Evolutionary conservation across 495 filamentous ascomycete genomes (phyloP).

Genomic region (Aspergillus asperescens): DNA sequence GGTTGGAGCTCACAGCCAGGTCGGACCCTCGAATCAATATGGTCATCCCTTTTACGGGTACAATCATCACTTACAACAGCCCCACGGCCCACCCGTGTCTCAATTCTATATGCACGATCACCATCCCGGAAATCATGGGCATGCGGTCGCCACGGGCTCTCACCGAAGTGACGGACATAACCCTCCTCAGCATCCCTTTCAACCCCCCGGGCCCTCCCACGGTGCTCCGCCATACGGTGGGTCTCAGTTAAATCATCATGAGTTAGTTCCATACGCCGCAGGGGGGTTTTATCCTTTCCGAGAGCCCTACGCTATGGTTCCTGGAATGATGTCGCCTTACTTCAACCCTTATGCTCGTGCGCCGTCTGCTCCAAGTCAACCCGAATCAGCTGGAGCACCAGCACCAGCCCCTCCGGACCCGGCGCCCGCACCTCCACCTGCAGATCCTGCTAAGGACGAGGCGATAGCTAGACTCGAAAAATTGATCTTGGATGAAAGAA

Average conservation of each 20-base stretch:
- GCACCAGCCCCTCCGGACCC: conserved; percentile 19
- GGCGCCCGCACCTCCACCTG: conserved; percentile 13
- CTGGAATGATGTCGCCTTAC: conserved; percentile 38
- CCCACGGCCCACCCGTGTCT: conserved; percentile 30
- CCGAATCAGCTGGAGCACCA: conserved; percentile 24
- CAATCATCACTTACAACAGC: conserved; percentile 31
- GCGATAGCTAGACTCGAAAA: conserved; percentile 50
- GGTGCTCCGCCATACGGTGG: conserved; percentile 32
- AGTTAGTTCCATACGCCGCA: conserved; percentile 46
- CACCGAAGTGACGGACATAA: conserved; percentile 31
- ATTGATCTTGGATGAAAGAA: conserved; percentile 45
- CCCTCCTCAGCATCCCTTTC: conserved; percentile 27
- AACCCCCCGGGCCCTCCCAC: conserved; percentile 29
- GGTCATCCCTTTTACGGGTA: conserved; percentile 37
- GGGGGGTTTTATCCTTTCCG: conserved; percentile 40
- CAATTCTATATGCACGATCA: conserved; percentile 36
- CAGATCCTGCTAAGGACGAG: conserved; percentile 42
- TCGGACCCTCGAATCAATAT: conserved; percentile 31
- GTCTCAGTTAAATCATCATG: conserved; percentile 35
- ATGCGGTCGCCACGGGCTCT: conserved; percentile 21
- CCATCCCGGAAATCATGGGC: conserved; percentile 27
- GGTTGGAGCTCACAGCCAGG: conserved; percentile 35
- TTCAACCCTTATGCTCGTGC: conserved; percentile 33
- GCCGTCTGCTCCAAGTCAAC: conserved; percentile 34
- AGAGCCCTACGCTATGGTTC: conserved; percentile 38